These are phyloP conservation scores for Populus hybrid DNA, from an alignment of 441 rosid species.

Conservation along the genomic window DNA sequence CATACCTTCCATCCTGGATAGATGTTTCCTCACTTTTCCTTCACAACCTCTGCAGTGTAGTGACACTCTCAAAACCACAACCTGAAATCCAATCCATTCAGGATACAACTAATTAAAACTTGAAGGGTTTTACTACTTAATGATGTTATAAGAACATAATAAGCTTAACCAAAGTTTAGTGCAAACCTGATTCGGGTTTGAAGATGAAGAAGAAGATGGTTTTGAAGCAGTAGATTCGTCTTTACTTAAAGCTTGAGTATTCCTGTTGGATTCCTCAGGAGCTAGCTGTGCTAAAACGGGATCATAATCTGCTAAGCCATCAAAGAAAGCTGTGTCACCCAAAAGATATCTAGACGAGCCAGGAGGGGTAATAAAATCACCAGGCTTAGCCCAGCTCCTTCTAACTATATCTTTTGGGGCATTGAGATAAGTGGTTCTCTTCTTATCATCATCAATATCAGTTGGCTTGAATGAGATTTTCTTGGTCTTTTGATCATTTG, in stretches of 20 bases:
- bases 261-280: conserved; percentile 36
- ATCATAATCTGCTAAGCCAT: conserved; percentile 53
- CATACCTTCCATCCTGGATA: conserved; percentile 82
- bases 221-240: conserved; percentile 38
- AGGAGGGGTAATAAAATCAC: conserved; percentile 58
- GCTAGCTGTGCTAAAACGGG: conserved; percentile 40
- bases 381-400: conserved; percentile 34
- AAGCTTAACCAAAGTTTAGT: neutral
- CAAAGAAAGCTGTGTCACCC: conserved; percentile 35
- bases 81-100: conserved; percentile 37
- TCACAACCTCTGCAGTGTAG: conserved; percentile 95
- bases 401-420: conserved; percentile 14
- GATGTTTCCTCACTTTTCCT: conserved; percentile 89
- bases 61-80: conserved; percentile 90
- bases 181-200: conserved; percentile 47
- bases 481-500: conserved; percentile 25
- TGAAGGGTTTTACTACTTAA: neutral
- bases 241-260: conserved; percentile 24
- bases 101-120: neutral
- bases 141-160: neutral
- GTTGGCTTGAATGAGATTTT: conserved; percentile 16
- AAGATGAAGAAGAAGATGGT: conserved; percentile 25
- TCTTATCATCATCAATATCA: conserved; percentile 20
- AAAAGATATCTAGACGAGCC: conserved; percentile 73
- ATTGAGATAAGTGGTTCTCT: conserved; percentile 9